These are phyloP conservation scores for Sistotremastrum niveocremeum DNA, from an alignment of 768 basidiomycete genomes.

Conservation along the genomic window DNA sequence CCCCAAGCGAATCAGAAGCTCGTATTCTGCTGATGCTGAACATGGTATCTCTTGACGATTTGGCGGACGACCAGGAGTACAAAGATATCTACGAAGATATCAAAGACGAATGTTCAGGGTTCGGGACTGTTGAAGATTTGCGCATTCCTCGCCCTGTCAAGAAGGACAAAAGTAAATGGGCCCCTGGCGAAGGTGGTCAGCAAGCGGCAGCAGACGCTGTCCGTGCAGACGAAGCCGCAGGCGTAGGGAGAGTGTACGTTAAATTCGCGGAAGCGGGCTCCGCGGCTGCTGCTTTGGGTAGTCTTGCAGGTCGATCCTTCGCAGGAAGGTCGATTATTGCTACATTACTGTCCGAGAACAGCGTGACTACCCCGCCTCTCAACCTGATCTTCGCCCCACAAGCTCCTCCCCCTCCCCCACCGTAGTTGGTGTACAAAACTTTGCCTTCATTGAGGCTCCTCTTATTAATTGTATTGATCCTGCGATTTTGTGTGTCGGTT, in stretches of 20 bases:
- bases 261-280: conserved; percentile 54
- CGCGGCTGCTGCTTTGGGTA: conserved; percentile 64
- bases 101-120: conserved; percentile 76
- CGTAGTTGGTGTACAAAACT: conserved; percentile 29
- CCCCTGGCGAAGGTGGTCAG: conserved; percentile 41
- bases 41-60: conserved; percentile 94
- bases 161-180: conserved; percentile 74
- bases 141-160: conserved; percentile 82
- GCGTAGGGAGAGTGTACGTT: conserved; percentile 94
- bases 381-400: conserved; percentile 74
- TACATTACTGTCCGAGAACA: conserved; percentile 70
- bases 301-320: conserved; percentile 81
- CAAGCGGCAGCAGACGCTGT: conserved; percentile 53
- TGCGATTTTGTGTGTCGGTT: too few species aligned
- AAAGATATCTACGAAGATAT: conserved; percentile 91
- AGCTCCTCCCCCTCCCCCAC: conserved; percentile 69
- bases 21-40: conserved; percentile 94
- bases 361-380: conserved; percentile 72
- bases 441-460: neutral
- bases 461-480: too few species aligned
- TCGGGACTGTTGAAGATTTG: conserved; percentile 72
- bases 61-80: conserved; percentile 83
- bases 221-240: conserved; percentile 74
- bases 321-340: conserved; percentile 81
- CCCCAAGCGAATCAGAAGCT: conserved; percentile 41